Evolutionary conservation across 305 asterid species (phyloP).

Genomic region (Solanum aculeatissimum): DNA sequence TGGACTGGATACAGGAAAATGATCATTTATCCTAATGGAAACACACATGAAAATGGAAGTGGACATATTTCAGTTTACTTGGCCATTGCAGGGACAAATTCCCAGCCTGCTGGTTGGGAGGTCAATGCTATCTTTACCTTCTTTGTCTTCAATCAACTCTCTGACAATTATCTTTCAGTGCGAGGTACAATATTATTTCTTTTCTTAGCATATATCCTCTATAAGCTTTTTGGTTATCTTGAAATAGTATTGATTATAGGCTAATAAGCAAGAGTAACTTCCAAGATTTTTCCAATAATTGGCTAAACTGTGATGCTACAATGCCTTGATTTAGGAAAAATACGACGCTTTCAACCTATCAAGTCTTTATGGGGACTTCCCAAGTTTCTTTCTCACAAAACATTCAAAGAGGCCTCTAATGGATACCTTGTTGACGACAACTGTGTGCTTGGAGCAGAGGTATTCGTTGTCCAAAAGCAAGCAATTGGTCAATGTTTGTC

Average conservation of each 20-base stretch:
- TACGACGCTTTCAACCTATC: too few relatives aligned
- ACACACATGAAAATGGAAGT: background rate
- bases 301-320: background rate
- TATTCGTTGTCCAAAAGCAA: too few relatives aligned
- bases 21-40: background rate
- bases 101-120: background rate
- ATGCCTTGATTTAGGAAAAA: too few relatives aligned
- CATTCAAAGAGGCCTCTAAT: too few relatives aligned
- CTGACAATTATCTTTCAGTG: background rate
- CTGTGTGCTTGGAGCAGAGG: too few relatives aligned
- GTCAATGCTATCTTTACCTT: background rate
- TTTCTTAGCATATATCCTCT: background rate
- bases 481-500: too few relatives aligned
- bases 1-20: background rate
- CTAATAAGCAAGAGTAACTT: background rate
- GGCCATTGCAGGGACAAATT: background rate
- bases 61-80: background rate
- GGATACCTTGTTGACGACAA: too few relatives aligned
- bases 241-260: background rate
- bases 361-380: too few relatives aligned
- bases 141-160: background rate
- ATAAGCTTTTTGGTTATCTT: background rate
- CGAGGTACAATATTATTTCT: background rate
- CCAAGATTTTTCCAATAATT: background rate
- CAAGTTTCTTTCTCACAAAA: too few relatives aligned